Percentiles rank a stretch among this genome's conserved stretches.
phyloP scores from a whole-genome alignment of 768 basidiomycete species.

The Mycena chlorophos region DNA sequence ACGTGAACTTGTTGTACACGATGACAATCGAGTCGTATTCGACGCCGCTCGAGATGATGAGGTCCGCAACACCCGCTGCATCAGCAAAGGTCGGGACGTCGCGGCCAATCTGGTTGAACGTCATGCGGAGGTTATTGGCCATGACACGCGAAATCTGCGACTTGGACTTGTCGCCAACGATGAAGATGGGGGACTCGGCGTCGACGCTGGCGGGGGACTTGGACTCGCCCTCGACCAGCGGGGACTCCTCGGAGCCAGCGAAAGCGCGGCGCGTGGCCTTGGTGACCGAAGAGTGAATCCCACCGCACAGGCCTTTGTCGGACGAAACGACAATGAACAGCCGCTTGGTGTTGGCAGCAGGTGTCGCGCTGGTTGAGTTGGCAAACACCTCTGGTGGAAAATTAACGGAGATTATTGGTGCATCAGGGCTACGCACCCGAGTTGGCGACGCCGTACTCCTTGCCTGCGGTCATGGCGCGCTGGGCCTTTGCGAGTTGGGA shows the following conservation, averaged over 20 bases:
- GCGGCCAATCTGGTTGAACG: slow-evolving; percentile 97
- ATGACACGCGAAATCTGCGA: slow-evolving; percentile 76
- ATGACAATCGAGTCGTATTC: slow-evolving; percentile 84
- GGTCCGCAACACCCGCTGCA: slow-evolving; percentile 90
- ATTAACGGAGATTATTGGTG: background rate
- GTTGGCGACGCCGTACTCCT: slow-evolving; percentile 91
- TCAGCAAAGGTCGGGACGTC: slow-evolving; percentile 97
- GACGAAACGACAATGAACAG: slow-evolving; percentile 95
- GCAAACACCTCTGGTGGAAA: slow-evolving; percentile 78
- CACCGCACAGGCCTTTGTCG: slow-evolving; percentile 99
- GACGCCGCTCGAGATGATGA: slow-evolving; percentile 82
- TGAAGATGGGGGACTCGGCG: slow-evolving; percentile 68
- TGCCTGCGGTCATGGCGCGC: slow-evolving; percentile 88
- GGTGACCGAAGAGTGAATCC: slow-evolving; percentile 96
- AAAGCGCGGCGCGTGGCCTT: slow-evolving; percentile 83
- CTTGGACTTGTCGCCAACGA: slow-evolving; percentile 98
- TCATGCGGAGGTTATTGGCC: slow-evolving; percentile 67
- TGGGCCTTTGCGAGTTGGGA: slow-evolving; percentile 96
- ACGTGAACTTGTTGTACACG: slow-evolving; percentile 84
- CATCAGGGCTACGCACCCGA: slow-evolving; percentile 54
- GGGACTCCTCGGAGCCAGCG: slow-evolving; percentile 50
- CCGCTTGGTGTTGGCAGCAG: slow-evolving; percentile 58
- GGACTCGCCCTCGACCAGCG: slow-evolving; percentile 43
- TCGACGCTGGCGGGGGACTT: slow-evolving; percentile 49
- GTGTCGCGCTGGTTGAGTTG: slow-evolving; percentile 67